Evolutionary conservation across 345 rosid genomes (phyloP), one percentile per base, ranked within the genome.

Genomic region (thale cress (Arabidopsis thaliana)): DNA sequence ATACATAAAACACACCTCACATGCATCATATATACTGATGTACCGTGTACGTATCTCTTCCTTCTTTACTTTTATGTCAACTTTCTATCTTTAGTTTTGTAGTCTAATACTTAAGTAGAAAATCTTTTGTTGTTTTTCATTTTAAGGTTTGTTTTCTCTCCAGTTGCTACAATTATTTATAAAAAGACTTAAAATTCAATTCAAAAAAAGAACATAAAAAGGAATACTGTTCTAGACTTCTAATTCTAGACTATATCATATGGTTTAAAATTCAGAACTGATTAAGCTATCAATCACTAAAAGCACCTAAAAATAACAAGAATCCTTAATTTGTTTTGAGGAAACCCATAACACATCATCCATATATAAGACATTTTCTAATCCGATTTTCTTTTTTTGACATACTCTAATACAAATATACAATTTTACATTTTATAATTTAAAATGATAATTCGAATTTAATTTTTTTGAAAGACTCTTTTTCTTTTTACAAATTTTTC

Each of bases 1-100:
- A 16, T 16, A 72, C 50, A 49, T 28, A 28, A 59, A 34, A 4
- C 36, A 61, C 34, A 46, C 58, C 24, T 42, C 49, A 58, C n/a
- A 48, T 33, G 30, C 12, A 37, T 8, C 3, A 37, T 3, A 44
- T 14, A 13, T 25, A 58, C 36, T 46, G 33, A 44, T 58, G 22
- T 25, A 11, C 56, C 8, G 10, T 28, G 38, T 58, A 45, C 57
- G 38, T 49, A 48, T 37, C 10, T 59, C 58, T 59, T 48, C 30
- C 37, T 59, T 16, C 58, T 2, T 36, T 59, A 60, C 67, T 59
- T 48, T 71, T 71, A 10, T 59, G 59, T 37, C 25, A 50, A 34
- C 59, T 59, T 59, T 71, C 68, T 49, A 71, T 60, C 13, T 71
- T 59, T 58, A 60, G 50, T 37, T 59, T 25, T 33, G 46, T 23